Base-by-base conservation (phyloP, 805 yeast genomes). In the Jamesozyma piceae region DNA sequence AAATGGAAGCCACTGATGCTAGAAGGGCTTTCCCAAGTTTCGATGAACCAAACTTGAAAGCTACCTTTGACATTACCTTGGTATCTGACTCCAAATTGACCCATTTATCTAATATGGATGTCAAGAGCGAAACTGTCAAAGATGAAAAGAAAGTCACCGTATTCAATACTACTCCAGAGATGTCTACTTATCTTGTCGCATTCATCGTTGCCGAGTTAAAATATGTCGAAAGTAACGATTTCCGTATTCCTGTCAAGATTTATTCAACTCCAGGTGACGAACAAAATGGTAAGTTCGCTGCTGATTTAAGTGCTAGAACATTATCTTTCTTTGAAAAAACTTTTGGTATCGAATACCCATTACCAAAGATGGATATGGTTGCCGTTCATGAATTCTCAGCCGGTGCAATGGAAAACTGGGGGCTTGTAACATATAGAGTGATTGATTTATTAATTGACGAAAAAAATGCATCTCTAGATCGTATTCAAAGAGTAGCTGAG, bases 341-440 rank as follows among this genome's bases (percentile, higher is more conserved):
- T 45, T 82, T 82, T 58, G 83, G 75, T 49, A 76, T 80, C 51
- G 75, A 77, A 39, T 85, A 82, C 56, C 92, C 94, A 19, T 69
- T 85, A 51, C 90, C 94, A 36, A 85, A 85, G 63, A 66, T 84
- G 60, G 95, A 86, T 57, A 68, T 83, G 63, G 67, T 86, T 31
- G 89, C 89, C 3, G 80, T 85, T 11, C 60, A 58, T 44, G 89
- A 85, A 51, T 77, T 82, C 40, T 75, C 84, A 27, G 88, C 87
- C 44, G 85, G 86, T 52, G 95, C 94, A 19, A 85, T 85, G 95
- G 95, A 85, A 65, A 86, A 86, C 67, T 85, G 89, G 85, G 94
- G 94, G 22, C 67, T 86, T 39, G 75, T 85, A 63, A 82, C 73
- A 53, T 84, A 74, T 65, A 80, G 80, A 53, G 70, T 75, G 5